Base-by-base conservation (phyloP, 2,329 filamentous ascomycete genomes). In the Corinectria fuckeliana region DNA sequence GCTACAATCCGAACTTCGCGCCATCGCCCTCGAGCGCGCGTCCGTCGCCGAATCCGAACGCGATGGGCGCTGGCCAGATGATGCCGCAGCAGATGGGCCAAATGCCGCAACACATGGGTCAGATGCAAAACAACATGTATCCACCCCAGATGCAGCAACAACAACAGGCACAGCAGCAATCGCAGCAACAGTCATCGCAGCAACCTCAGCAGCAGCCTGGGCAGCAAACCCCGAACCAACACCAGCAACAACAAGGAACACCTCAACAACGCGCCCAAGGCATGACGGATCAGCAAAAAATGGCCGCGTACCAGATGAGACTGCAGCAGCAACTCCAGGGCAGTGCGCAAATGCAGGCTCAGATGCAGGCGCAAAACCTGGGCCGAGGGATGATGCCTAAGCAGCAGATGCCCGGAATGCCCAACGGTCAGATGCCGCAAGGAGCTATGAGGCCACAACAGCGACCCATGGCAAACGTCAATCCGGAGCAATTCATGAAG, bases 281-380 rank as follows among this genome's bases (percentile, higher is more conserved):
- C 16, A 69, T 76, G 58, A 67, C 91, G 63, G 89, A 91, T 38
- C 89, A 91, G 70, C 88, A 92, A 64, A 90, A 92, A 69, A 84
- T 92, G 74, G 82, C 87, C 56, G 78, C 89, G 48, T 94, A 96
- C 70, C 91, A 96, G 68, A 91, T 96, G 86, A 90, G 91, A 61
- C 77, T 96, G 51, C 91, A 96, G 69, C 87, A 90, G 56, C 91
- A 93, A 69, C 83, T 90, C 38, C 87, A 91, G 61, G 75, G 76
- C 9, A 82, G 80, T 34, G 81, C 84, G 71, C 80, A 82, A 50
- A 80, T 80, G 74, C 75, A 75, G 53, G 77, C 78, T 13, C 83
- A 86, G 58, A 81, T 88, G 79, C 85, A 85, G 64, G 66, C 72
- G 13, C 77, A 78, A 58, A 68, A 63, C 25, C 76, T 77, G 74